Evolutionary conservation across 495 filamentous ascomycete genomes (phyloP), one percentile per base, ranked within the genome.

Genomic region (Aspergillus avenaceus): DNA sequence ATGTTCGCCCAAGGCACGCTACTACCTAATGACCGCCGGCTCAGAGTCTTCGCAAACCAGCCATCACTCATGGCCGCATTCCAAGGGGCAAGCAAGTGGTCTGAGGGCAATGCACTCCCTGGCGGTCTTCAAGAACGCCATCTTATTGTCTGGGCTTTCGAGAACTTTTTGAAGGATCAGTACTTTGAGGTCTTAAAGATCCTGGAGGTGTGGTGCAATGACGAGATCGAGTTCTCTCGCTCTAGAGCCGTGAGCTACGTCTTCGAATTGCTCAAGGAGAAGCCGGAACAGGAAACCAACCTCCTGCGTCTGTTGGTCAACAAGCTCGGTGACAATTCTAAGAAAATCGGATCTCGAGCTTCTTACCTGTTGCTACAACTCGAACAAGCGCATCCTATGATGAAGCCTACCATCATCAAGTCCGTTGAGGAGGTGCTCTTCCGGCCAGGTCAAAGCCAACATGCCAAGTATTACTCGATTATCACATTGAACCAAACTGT

Each of bases 401-500:
- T 98, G 93, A 97, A 96, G 62, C 75, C 80, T 12, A 82, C 91
- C 18, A 85, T 97, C 53, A 85, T 96, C 59, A 83, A 80, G 51
- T 77, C 81, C 16, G 84, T 97, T 12, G 91, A 97, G 65, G 95
- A 97, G 59, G 73, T 96, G 14, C 76, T 98, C 8, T 88, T 96
- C 60, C 81, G 88, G 9, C 86, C 92, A 0, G 87, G 89, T 6
- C 93, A 97, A 61, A 91, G 79, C 60, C 67, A 83, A 19, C 88
- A 95, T 50, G 88, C 95, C 21, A 92, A 87, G 61, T 98, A 98
- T 67, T 97, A 96, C 59, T 91, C 91, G 22, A 84, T 92, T 62
- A 97, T 96, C 60, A 96, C 93, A 2, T 69, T 98, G 31, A 98
- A 98, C 67, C 93, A 98, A 69, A 98, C 93, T 4, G 86, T 97